Evolutionary conservation across 352 stramenopile genomes (phyloP).

Genomic region (Phytophthora meadii): DNA sequence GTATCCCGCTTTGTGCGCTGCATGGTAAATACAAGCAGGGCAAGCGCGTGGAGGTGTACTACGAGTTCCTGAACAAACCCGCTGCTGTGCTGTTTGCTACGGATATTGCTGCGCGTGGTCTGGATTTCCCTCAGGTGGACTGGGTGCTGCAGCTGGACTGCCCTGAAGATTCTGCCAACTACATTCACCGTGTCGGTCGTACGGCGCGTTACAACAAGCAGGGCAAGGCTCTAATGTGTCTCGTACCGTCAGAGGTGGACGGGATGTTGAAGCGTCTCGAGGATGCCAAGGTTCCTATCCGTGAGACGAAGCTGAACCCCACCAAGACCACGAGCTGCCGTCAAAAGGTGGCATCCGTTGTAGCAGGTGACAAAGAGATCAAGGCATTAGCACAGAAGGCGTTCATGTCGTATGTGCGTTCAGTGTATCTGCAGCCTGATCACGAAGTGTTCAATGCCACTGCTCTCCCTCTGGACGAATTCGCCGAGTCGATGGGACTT

Average conservation of each 20-base stretch:
- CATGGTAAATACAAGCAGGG: conserved; percentile 99
- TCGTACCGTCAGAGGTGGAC: conserved; percentile 92
- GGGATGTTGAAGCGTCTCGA: conserved; percentile 89
- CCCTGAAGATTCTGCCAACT: conserved; percentile 97
- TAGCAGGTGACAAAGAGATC: conserved; percentile 94
- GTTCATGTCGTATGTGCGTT: conserved; percentile 98
- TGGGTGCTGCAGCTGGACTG: conserved; percentile 99
- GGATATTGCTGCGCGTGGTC: conserved; percentile 97
- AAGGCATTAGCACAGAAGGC: conserved; percentile 97
- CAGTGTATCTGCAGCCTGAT: conserved; percentile 95
- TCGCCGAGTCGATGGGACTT: conserved; percentile 95
- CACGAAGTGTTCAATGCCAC: conserved; percentile 94
- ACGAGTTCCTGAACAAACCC: conserved; percentile 96
- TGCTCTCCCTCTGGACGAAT: conserved; percentile 92
- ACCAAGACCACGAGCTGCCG: conserved; percentile 94
- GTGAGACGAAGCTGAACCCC: conserved; percentile 97
- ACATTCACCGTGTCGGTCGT: conserved; percentile 98
- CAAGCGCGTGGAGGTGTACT: conserved; percentile 98
- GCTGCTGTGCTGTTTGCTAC: conserved; percentile 97
- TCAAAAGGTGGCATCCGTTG: conserved; percentile 92
- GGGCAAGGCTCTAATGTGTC: conserved; percentile 93
- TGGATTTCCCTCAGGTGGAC: conserved; percentile 99
- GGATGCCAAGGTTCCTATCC: conserved; percentile 95
- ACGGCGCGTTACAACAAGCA: conserved; percentile 96
- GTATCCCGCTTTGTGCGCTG: conserved; percentile 95